Conservation (phyloP, 169 alveolate genomes). For the Plasmodium coatneyi region DNA sequence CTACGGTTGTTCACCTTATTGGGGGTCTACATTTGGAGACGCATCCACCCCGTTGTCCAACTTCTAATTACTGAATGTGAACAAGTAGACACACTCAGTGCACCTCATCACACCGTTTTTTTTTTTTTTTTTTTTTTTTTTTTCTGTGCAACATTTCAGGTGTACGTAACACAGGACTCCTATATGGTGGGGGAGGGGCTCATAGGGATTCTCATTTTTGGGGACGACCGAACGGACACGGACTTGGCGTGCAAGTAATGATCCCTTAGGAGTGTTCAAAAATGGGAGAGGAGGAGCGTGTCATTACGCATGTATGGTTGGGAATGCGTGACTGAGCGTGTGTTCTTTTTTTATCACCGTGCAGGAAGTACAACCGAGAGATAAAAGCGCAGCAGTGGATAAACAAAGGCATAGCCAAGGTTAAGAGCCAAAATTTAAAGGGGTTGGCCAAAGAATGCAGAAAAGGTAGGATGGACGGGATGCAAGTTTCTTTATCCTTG, state of each 20-base stretch:
- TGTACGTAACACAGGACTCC: constrained; percentile 40
- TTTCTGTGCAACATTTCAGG: background rate
- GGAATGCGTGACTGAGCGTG: background rate
- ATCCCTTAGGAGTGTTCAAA: background rate
- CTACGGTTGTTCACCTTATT: background rate
- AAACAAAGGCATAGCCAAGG: constrained; percentile 64
- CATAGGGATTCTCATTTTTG: constrained; percentile 49
- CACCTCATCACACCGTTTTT: background rate
- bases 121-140: background rate
- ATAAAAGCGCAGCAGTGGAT: constrained; percentile 66
- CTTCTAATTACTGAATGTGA: background rate
- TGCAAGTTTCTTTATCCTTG: constrained; percentile 22
- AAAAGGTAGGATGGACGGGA: background rate
- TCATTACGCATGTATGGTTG: background rate
- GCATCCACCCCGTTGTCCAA: background rate
- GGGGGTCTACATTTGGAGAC: background rate
- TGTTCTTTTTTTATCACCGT: background rate
- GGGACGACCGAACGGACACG: constrained; percentile 52
- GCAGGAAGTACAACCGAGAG: constrained; percentile 44
- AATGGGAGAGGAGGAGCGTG: background rate
- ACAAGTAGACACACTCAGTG: background rate
- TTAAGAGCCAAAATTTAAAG: constrained; percentile 26
- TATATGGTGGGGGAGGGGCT: constrained; percentile 17
- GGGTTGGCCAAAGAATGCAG: background rate
- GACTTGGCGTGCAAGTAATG: constrained; percentile 44